Base-by-base conservation (phyloP, 1,284 basidiomycete species). In the Hortiboletus rubellus region DNA sequence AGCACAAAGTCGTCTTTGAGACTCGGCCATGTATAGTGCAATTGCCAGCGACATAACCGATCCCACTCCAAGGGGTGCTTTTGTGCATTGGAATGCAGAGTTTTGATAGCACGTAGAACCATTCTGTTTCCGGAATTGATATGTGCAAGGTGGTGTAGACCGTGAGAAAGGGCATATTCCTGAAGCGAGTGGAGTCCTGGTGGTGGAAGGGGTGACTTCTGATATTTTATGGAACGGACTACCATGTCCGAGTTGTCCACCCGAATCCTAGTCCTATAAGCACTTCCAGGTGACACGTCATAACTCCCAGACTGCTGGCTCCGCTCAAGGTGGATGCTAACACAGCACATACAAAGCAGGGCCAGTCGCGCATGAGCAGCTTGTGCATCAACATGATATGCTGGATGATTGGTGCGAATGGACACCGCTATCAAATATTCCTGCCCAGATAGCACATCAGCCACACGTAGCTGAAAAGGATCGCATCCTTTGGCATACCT, bases 1-100 rank as follows among this genome's bases (percentile, higher is more conserved):
- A 63, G 6, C 41, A 54, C 30, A 2, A 65, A 18, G 10, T 63
- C 62, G 18, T 63, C 45, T 41, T 54, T 24, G 7, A 34, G 33
- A 10, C 37, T 38, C 2, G 38, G 53, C 50, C n/a, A 55, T 1
- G 1, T 0, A 2, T 1, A 3, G 3, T 2, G 0, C 3, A 24
- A 9, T 49, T 14, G n/a, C n/a, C n/a, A n/a, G 14, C 3, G 7
- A 5, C 47, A 27, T 8, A 61, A 5, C 0, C 2, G 14, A 0
- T 45, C 5, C 60, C 61, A 61, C 30, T 51, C 30, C 7, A 0
- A 36, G n/a, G 45, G 17, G 3, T 63, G 31, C 1, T 3, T 38
- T n/a, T 27, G 34, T 14, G 18, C 48, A 15, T n/a, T 3, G 3
- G 17, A 48, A 11, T 40, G n/a, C 3, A 61, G 27, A 5, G n/a